Evolutionary conservation across 225 moss, liverwort and hornwort genomes (phyloP).

Genomic region (Sphagnum contortum): DNA sequence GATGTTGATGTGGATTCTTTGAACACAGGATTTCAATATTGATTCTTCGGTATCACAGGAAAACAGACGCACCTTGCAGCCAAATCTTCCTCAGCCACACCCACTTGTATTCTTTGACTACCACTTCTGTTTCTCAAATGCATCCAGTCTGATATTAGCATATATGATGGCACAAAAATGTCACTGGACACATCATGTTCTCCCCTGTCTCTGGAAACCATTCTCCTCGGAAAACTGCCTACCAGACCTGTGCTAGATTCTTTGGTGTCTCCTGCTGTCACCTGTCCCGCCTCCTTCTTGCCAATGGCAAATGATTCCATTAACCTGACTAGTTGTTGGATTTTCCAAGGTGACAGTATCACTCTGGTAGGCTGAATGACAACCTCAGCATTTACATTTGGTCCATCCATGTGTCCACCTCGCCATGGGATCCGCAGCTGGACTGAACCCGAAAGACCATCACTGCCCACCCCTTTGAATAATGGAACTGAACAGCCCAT

Average conservation of each 20-base stretch:
- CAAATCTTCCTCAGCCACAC: conserved; percentile 81
- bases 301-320: conserved; percentile 48
- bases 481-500: conserved; percentile 46
- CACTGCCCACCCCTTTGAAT: conserved; percentile 59
- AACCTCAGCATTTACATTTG: conserved; percentile 84
- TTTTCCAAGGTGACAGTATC: conserved; percentile 58
- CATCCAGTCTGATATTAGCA: conserved; percentile 98
- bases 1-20: too few relatives aligned
- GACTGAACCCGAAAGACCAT: conserved; percentile 62
- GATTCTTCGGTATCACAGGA: too few relatives aligned
- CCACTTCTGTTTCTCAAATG: conserved; percentile 67
- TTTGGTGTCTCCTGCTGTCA: conserved; percentile 4
- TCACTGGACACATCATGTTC: conserved; percentile 44
- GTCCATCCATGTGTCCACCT: conserved; percentile 76
- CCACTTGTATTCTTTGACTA: conserved; percentile 46
- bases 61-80: conserved; percentile 54
- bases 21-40: too few relatives aligned
- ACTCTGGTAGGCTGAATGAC: conserved; percentile 50
- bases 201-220: conserved; percentile 10
- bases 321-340: conserved; percentile 52
- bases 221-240: conserved; percentile 39
- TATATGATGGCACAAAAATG: conserved; percentile 72
- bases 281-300: conserved; percentile 21
- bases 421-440: conserved; percentile 88
- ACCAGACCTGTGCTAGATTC: conserved; percentile 15